A percentile compares a stretch with the other conserved stretches of the same genome.
phyloP scores from a whole-genome alignment of 2,329 filamentous ascomycete species.

The Diplodia sapinea region DNA sequence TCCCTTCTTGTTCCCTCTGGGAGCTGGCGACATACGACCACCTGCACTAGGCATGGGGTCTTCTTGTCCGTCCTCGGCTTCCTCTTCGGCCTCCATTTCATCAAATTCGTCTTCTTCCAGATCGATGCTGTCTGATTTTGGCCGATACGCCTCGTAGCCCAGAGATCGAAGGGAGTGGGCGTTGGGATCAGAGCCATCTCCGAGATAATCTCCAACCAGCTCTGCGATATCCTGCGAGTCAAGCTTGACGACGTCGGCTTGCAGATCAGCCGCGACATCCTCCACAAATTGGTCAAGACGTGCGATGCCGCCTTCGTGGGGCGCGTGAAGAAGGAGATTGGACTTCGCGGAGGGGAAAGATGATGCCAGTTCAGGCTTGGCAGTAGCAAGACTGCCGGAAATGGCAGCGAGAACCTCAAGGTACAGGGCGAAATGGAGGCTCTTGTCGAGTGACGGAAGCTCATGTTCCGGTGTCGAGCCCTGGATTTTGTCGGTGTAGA shows the following conservation, averaged over 20 bases:
- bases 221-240: constrained; percentile 73
- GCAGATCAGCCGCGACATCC: constrained; percentile 65
- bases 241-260: constrained; percentile 71
- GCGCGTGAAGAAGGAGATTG: constrained; percentile 65
- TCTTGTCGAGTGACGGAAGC: background rate
- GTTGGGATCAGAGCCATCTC: constrained; percentile 63
- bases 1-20: constrained; percentile 35
- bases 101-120: constrained; percentile 56
- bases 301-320: constrained; percentile 59
- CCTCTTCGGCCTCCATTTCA: constrained; percentile 52
- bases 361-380: constrained; percentile 47
- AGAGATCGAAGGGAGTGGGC: constrained; percentile 49
- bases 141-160: constrained; percentile 59
- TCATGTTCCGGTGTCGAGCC: background rate
- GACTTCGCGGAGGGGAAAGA: constrained; percentile 58
- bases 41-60: background rate
- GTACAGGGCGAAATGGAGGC: constrained; percentile 16
- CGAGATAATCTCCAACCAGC: constrained; percentile 72
- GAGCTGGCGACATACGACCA: background rate
- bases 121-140: constrained; percentile 37
- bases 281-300: constrained; percentile 67
- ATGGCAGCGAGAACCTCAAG: constrained; percentile 57
- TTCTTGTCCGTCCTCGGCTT: constrained; percentile 43
- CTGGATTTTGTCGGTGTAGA: constrained; percentile 1
- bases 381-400: constrained; percentile 54